Percentiles rank a stretch among this genome's conserved stretches.
Evolutionary conservation across 2,329 filamentous ascomycete species (phyloP).

Genomic region (Cordyceps cicadae): DNA sequence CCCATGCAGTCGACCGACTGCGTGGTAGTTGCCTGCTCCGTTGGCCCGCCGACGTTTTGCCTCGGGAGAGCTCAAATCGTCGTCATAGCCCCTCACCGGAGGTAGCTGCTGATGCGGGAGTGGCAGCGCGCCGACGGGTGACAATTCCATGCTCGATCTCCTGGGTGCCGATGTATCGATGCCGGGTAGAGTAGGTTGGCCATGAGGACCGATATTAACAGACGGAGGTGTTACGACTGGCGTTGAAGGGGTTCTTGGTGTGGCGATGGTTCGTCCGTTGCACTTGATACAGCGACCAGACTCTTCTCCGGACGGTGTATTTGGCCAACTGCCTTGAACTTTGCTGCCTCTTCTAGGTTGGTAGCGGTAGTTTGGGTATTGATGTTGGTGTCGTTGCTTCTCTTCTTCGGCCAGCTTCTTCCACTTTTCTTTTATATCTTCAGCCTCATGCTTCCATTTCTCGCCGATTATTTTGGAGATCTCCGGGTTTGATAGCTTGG

Average conservation of each 20-base stretch:
- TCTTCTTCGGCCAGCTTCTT: slow-evolving; percentile 87
- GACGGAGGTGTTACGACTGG: slow-evolving; percentile 32
- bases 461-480: slow-evolving; percentile 96
- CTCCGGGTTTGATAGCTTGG: slow-evolving; percentile 87
- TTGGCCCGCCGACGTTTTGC: slow-evolving; percentile 56
- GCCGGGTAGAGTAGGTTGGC: slow-evolving; percentile 15
- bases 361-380: slow-evolving; percentile 92
- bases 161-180: slow-evolving; percentile 20
- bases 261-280: slow-evolving; percentile 57
- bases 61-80: slow-evolving; percentile 40
- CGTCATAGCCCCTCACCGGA: slow-evolving; percentile 23
- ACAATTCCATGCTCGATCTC: slow-evolving; percentile 22
- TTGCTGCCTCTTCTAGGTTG: slow-evolving; percentile 63
- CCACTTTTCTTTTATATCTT: slow-evolving; percentile 75
- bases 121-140: slow-evolving; percentile 17
- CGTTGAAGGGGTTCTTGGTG: slow-evolving; percentile 50
- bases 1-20: slow-evolving; percentile 14
- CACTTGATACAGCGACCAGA: slow-evolving; percentile 61
- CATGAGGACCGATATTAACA: slow-evolving; percentile 20
- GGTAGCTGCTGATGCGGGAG: slow-evolving; percentile 18
- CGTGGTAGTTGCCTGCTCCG: slow-evolving; percentile 28
- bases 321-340: slow-evolving; percentile 23
- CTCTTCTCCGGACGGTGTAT: slow-evolving; percentile 35
- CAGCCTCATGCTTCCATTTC: slow-evolving; percentile 74
- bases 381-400: slow-evolving; percentile 77